Percentiles rank a stretch among this genome's conserved stretches.
phyloP scores from a whole-genome alignment of 495 filamentous ascomycete species.

The Aspergillus homomorphus region DNA sequence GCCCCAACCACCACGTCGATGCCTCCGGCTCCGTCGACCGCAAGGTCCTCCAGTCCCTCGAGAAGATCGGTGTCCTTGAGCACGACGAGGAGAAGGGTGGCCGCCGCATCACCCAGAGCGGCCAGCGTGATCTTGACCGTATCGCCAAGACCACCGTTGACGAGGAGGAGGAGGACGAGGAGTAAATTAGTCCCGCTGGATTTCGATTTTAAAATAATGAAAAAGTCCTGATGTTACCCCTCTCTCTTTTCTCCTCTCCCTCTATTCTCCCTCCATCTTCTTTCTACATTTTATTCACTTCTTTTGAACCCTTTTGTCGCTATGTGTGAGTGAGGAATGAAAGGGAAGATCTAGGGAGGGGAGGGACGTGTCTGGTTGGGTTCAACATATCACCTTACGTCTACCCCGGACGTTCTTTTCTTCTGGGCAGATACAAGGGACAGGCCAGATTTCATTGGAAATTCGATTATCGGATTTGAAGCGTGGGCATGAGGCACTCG shows the following conservation, averaged over 20 bases:
- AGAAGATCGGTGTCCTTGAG: constrained; percentile 99
- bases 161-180: constrained; percentile 51
- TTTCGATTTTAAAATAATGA: constrained; percentile 29
- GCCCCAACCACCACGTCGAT: constrained; percentile 92
- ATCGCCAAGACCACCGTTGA: constrained; percentile 54
- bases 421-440: too few species aligned
- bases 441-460: background rate
- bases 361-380: background rate
- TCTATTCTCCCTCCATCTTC: constrained; percentile 9
- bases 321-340: background rate
- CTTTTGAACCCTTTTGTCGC: background rate
- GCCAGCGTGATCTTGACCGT: constrained; percentile 99
- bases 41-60: constrained; percentile 90
- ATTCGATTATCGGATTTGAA: background rate
- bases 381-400: too few species aligned
- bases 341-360: constrained; percentile 6
- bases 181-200: constrained; percentile 38
- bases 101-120: constrained; percentile 91
- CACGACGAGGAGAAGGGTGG: constrained; percentile 95
- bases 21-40: constrained; percentile 93
- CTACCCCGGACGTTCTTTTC: too few species aligned
- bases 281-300: constrained; percentile 11
- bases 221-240: constrained; percentile 38
- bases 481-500: too few species aligned
- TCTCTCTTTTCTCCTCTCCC: constrained; percentile 22